Evolutionary conservation across 257 asterid genomes (phyloP).

Genomic region (Lycium ferocissimum): DNA sequence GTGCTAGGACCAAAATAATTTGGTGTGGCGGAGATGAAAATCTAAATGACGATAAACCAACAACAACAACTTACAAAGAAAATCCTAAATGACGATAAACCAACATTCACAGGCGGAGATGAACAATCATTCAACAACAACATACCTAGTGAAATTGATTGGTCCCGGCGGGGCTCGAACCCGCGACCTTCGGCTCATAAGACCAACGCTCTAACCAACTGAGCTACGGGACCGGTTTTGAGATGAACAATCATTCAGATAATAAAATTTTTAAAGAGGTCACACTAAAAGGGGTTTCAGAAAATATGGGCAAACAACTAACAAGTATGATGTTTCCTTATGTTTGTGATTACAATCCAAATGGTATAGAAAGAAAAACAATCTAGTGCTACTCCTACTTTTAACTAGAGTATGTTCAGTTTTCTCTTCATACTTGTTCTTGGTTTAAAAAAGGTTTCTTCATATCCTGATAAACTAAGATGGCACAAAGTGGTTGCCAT

Average conservation of each 20-base stretch:
- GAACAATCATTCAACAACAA: not conserved
- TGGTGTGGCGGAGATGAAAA: not conserved
- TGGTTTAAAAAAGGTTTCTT: not conserved
- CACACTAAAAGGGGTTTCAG: not conserved
- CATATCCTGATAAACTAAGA: not conserved
- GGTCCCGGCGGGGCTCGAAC: too few relatives aligned
- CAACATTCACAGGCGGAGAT: not conserved
- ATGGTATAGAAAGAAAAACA: not conserved
- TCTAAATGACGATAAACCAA: not conserved
- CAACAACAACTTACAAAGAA: not conserved
- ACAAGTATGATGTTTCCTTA: not conserved
- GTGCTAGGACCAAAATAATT: not conserved
- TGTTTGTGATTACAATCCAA: not conserved
- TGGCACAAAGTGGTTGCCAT: not conserved
- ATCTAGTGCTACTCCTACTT: not conserved
- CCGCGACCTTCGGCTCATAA: too few relatives aligned
- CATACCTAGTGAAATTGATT: too few relatives aligned
- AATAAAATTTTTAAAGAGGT: not conserved
- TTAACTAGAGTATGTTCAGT: not conserved
- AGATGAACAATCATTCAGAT: not conserved
- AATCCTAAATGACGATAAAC: too few relatives aligned
- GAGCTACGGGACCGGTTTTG: too few relatives aligned
- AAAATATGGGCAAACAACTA: not conserved
- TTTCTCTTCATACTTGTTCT: not conserved
- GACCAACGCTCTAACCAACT: not conserved